Base-by-base conservation (phyloP, 2,329 filamentous ascomycete species). In the Keithomyces neogunnii region DNA sequence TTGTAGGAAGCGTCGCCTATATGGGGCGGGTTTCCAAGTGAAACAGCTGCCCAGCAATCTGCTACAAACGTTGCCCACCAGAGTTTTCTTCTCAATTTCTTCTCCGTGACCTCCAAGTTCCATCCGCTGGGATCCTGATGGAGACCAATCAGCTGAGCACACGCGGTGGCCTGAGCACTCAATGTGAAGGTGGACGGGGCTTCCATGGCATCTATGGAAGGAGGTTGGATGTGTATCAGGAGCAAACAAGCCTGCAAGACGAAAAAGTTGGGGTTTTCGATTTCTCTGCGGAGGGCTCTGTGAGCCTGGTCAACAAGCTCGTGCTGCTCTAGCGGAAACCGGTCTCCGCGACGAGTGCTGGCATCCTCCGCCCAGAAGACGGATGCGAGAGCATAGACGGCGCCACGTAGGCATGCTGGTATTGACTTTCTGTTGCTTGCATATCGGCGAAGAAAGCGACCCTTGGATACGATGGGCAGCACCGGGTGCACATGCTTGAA, bases 211-310 rank as follows among this genome's bases (percentile, higher is more conserved):
- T 70, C 72, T 19, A 71, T 73, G 10, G 66, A 66, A 1, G 72
- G 71, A 0, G 73, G 70, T 11, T 68, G 66, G 55, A 75, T 67
- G 51, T 76, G 72, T 4, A 75, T 59, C 6, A 75, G 62, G 11
- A 76, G 55, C 10, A 76, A 53, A 52, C 69, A 70, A n/a, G 73
- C 71, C 60, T 76, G 73, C n/a, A 75, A 54, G 7, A 68, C 70
- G 49, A 66, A 70, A 3, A 76, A 60, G 32, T 74, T 73, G 0
- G 73, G 73, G 0, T 73, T 71, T 40, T 76, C 71, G 0, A 76
- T 62, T 52, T 76, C 73, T 2, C 72, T 64, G 28, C 73, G 65
- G 3, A 76, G 57, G 0, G 71, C 69, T 29, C 65, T 63, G 47
- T 74, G 69, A 1, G 72, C 71, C 45, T 70, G 64, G 32, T 70